These are phyloP conservation scores for Hericium rajendrae DNA, from an alignment of 768 basidiomycete species.

Conservation along the genomic window DNA sequence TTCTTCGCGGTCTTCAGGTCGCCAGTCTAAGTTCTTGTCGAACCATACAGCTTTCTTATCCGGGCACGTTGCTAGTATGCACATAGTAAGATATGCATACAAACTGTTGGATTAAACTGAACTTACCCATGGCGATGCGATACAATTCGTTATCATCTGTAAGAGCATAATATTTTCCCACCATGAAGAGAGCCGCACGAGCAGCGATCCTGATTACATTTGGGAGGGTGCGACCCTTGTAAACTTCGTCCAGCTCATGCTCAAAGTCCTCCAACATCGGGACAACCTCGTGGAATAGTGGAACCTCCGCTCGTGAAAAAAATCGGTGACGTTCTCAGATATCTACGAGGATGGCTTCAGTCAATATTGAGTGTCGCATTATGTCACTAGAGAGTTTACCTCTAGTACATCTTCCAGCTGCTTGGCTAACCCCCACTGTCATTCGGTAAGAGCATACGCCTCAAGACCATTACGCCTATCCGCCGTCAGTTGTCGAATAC, in stretches of 20 bases:
- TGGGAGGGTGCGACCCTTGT: constrained; percentile 1
- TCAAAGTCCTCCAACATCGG: constrained; percentile 13
- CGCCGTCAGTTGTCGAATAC: too few relatives aligned
- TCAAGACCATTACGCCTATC: too few relatives aligned
- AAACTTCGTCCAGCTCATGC: not conserved
- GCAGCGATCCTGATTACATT: constrained; percentile 11
- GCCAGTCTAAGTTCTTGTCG: too few relatives aligned
- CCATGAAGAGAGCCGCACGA: constrained; percentile 9
- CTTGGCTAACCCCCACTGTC: too few relatives aligned
- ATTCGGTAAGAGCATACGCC: too few relatives aligned
- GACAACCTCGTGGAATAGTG: constrained; percentile 9
- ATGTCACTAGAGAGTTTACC: too few relatives aligned
- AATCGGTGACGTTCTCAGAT: constrained; percentile 17
- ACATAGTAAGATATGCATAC: not conserved
- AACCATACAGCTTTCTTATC: too few relatives aligned
- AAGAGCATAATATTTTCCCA: constrained; percentile 18
- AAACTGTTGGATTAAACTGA: too few relatives aligned
- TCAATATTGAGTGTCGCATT: too few relatives aligned
- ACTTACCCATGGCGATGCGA: constrained; percentile 15
- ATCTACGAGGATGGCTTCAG: too few relatives aligned
- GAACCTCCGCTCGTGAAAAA: constrained; percentile 17
- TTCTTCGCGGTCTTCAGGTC: too few relatives aligned
- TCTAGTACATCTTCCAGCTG: too few relatives aligned
- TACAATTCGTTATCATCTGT: constrained; percentile 17
- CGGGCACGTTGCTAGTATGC: constrained; percentile 22